Conservation (phyloP, 345 rosid species). For the Acer negundo region DNA sequence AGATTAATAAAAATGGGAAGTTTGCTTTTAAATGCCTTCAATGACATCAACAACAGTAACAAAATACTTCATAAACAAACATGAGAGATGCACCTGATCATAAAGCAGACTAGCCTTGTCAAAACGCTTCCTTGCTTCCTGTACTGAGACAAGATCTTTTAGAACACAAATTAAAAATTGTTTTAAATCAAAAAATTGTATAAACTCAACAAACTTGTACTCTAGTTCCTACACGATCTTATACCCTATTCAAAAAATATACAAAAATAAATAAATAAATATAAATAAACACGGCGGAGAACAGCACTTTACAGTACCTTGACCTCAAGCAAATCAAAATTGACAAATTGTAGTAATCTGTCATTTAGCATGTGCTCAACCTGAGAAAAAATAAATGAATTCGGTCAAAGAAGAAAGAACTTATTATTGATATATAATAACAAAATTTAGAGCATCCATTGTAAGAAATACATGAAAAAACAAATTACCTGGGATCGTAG, state of each 20-base stretch:
- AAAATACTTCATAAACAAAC: conserved; percentile 17
- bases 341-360: conserved; percentile 85
- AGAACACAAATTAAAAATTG: conserved; percentile 12
- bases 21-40: background rate
- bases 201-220: background rate
- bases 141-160: conserved; percentile 38
- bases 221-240: background rate
- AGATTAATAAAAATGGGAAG: conserved; percentile 13
- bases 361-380: conserved; percentile 97
- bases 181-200: background rate
- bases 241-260: conserved; percentile 2
- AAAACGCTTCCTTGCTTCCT: conserved; percentile 97
- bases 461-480: background rate
- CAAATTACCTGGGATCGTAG: conserved; percentile 86
- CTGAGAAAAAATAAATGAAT: conserved; percentile 42
- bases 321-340: conserved; percentile 84
- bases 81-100: conserved; percentile 68
- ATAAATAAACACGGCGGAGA: conserved; percentile 9
- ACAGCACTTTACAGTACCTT: conserved; percentile 61
- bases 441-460: background rate
- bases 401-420: background rate
- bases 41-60: conserved; percentile 8
- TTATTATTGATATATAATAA: background rate
- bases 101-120: conserved; percentile 94
- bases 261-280: background rate